These are phyloP conservation scores for Dactylellina haptotyla DNA, from an alignment of 2,329 filamentous ascomycete species.

Conservation along the genomic window DNA sequence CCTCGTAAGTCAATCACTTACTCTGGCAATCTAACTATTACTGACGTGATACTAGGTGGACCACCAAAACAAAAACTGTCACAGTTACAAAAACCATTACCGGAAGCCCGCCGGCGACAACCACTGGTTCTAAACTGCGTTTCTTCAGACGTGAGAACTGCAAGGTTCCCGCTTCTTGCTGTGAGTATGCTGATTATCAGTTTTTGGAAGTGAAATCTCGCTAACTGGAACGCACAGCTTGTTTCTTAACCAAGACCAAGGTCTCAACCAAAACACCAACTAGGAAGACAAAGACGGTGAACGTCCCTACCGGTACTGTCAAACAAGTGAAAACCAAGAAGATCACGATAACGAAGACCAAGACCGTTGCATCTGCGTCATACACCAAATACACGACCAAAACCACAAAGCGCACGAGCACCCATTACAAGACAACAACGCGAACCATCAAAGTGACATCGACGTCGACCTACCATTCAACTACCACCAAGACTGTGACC, in stretches of 20 bases:
- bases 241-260: neutral
- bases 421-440: neutral
- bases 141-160: neutral
- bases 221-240: neutral
- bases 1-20: neutral
- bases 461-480: neutral
- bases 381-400: neutral
- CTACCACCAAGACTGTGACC: neutral
- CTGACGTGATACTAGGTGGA: neutral
- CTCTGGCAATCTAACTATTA: neutral
- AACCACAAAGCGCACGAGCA: slow-evolving; percentile 5
- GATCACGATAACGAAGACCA: neutral
- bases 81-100: neutral
- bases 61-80: neutral
- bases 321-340: neutral
- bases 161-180: neutral
- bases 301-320: neutral
- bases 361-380: neutral
- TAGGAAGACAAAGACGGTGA: slow-evolving; percentile 3
- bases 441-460: neutral
- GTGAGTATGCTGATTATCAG: neutral
- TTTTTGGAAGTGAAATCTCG: neutral
- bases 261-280: slow-evolving; percentile 2
- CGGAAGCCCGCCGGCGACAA: neutral
- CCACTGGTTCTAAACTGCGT: neutral